Conservation (phyloP, 2,329 filamentous ascomycete species). For the Clarireedia homoeocarpa region DNA sequence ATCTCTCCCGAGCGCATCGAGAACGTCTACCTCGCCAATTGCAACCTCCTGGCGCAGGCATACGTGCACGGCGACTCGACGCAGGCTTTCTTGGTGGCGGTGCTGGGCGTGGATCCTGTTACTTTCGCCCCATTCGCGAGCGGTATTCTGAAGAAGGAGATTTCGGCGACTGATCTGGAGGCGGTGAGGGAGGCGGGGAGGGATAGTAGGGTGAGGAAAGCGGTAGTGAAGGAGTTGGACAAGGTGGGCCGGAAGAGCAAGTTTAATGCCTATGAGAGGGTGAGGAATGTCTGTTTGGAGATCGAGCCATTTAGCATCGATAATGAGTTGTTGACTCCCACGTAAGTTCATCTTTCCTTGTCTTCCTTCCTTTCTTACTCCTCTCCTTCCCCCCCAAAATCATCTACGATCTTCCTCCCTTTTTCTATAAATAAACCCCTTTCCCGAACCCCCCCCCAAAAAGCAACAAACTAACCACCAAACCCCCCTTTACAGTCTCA, state of each 20-base stretch:
- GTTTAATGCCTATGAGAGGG: constrained; percentile 85
- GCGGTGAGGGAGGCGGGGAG: constrained; percentile 59
- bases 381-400: neutral
- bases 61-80: constrained; percentile 87
- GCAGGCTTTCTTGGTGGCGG: constrained; percentile 72
- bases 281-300: constrained; percentile 65
- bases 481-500: constrained; percentile 42
- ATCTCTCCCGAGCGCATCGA: constrained; percentile 96
- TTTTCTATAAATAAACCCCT: neutral
- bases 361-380: neutral
- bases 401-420: neutral
- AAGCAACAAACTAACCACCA: constrained; percentile 15
- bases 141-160: constrained; percentile 62
- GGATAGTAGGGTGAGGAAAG: constrained; percentile 64
- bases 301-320: constrained; percentile 89
- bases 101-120: constrained; percentile 84
- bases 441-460: neutral
- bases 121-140: constrained; percentile 74
- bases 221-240: constrained; percentile 72
- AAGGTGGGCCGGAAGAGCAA: constrained; percentile 73
- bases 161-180: constrained; percentile 56
- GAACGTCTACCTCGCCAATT: constrained; percentile 82
- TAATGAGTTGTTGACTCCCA: constrained; percentile 82
- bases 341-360: constrained; percentile 47
- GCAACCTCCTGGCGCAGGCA: constrained; percentile 67